Base-by-base conservation (phyloP, 1,284 basidiomycete genomes). In the Ganoderma sinense region DNA sequence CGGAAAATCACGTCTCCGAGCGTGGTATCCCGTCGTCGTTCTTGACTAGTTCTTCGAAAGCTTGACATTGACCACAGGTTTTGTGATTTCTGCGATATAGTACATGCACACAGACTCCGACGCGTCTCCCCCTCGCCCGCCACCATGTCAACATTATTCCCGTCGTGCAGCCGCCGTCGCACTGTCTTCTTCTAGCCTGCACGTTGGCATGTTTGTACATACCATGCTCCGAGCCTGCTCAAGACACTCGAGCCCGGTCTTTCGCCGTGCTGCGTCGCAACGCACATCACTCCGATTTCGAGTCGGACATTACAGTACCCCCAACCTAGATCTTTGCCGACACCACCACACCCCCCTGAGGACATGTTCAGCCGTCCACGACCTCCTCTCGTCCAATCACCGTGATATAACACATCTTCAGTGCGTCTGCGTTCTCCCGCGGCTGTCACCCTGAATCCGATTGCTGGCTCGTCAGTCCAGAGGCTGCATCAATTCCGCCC, bases 201-300 rank as follows among this genome's bases (percentile, higher is more conserved):
- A 33, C 29, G 14, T 56, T 33, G 29, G 29, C 53, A 56, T 56
- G 16, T 33, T 29, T 29, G 53, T 23, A 33, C 53, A 29, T 23
- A 33, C 53, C 53, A 7, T 56, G 29, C 51, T 18, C 13, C 26
- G 29, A 18, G 53, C 6, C 29, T 18, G 16, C 16, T 31, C 29
- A 40, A 40, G 48, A n/a, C 8, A n/a, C 36, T 20, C 6, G 18
- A 48, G 45, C 23, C 59, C 40, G 14, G 23, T 41, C 39, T 61
- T n/a, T 61, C 59, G 23, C 59, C 59, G 36, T 61, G 59, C 59
- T n/a, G 59, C 59, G 39, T 61, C 59, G 59, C 59, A 61, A 61
- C 59, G 59, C 59, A 4, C 59, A 61, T 40, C 59, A 40, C 36
- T 40, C 36, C 59, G 59, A 61, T 41, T 40, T 41, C 20, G 33